Evolutionary conservation across 805 yeast species (phyloP), one percentile per base, ranked within the genome.

Genomic region (Schwanniomyces polymorphus): DNA sequence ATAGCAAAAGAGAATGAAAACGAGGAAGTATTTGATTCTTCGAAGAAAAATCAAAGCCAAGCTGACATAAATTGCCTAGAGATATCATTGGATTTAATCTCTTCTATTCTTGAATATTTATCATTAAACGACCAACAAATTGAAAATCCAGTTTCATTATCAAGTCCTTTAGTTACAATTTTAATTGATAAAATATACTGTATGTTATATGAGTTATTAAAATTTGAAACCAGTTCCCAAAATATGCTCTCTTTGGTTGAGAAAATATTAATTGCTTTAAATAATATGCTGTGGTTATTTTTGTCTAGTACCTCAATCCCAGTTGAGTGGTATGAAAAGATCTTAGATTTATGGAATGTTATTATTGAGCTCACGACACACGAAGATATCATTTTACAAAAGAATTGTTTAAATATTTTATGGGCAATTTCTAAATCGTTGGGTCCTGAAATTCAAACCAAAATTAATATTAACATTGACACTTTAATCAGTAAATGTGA

Each of bases 11-110:
- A 52, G 49, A 64, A 59, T 42, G 57, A 66, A 8, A 59, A 63
- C 39, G 64, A 60, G 31, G 59, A 54, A 40, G 47, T 60, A 11
- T 38, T 53, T 1, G 60, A 60, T 11, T 68, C 67, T 37, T 63
- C 76, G 3, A 72, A 70, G 25, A 74, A 78, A 46, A 58, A 65
- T 7, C 59, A 59, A 11, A 81, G 87, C 2, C 76, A 78, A 52
- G 66, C 76, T 38, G 76, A 79, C 42, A 65, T 86, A 42, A 85
- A 85, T 52, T 75, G 87, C 4, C 68, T 87, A 18, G 96, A 89
- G 55, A 75, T 85, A 0, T 74, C 86, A 0, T 66, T 91, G 18
- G 98, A 92, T 62, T 63, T 92, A 27, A 71, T 89, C 21, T 82
- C 97, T 1, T 86, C 91, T 1, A 72, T 84, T 6, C 78, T 86